Evolutionary conservation across 1,139 yeast species (phyloP), one percentile per base, ranked within the genome.

Genomic region (Hansenula sp.): DNA sequence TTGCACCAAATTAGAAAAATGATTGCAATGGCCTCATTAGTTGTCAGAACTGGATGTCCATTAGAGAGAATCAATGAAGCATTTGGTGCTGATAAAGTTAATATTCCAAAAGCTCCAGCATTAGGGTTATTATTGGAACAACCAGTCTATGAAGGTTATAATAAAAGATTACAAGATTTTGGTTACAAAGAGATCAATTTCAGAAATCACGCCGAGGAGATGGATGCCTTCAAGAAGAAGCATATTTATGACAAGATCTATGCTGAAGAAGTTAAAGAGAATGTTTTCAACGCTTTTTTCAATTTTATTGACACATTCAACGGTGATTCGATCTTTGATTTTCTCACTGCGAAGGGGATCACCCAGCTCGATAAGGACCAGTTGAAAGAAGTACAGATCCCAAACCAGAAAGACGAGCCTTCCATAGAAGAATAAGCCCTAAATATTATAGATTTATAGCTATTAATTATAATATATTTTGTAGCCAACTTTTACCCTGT

Each of bases 91-190:
- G 74, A 75, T 34, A 85, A 82, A 55, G 75, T 92, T 45, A 89
- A 89, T 58, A 86, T 92, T 49, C 99, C 99, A 40, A 94, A 92
- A 64, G 98, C 97, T 0, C 99, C 99, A 6, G 95, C 97, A 29
- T 70, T 92, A 47, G 99, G 99, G 0, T 70, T 92, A 44, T 66
- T 94, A 39, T 73, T 92, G 44, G 98, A 94, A 57, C 79, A 84
- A 44, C 98, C 98, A 0, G 95, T 90, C 12, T 92, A 87, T 61
- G 95, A 85, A 41, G 83, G 87, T 8, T 88, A 85, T 62, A 92
- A 92, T 62, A 69, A 72, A 20, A 77, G 79, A 55, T 70, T 92
- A 50, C 73, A 75, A 44, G 79, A 80, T 46, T 77, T 82, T 56
- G 97, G 96, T n/a, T 86, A 87, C 57, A 84, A 83, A 32, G 77